Conservation (phyloP, 495 filamentous ascomycete genomes). For the Barbatosphaeria neglecta region DNA sequence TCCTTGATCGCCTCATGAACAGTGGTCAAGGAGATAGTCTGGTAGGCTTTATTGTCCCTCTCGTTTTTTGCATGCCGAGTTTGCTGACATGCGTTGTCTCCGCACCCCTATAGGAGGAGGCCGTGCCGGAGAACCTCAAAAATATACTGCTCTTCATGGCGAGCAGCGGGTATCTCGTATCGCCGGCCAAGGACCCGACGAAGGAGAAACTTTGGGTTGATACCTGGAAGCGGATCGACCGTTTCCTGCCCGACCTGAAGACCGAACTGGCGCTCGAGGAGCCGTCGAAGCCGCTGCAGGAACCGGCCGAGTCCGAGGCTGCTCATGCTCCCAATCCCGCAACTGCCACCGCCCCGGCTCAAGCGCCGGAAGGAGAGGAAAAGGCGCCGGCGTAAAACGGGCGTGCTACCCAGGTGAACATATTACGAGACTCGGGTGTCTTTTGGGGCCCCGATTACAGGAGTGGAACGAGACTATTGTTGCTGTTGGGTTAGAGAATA, state of each 20-base stretch:
- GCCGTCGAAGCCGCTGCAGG: background rate
- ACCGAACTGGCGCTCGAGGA: slow-evolving; percentile 38
- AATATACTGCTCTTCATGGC: slow-evolving; percentile 96
- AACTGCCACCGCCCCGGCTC: too few species aligned
- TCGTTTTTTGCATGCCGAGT: too few species aligned
- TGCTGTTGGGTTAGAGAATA: too few species aligned
- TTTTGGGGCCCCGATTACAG: too few species aligned
- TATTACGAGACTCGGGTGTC: too few species aligned
- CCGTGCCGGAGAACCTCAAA: slow-evolving; percentile 89
- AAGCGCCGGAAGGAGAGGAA: too few species aligned
- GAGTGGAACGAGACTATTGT: too few species aligned
- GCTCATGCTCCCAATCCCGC: too few species aligned
- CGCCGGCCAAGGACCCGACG: slow-evolving; percentile 49
- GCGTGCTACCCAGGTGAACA: too few species aligned
- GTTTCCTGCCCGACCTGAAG: slow-evolving; percentile 72
- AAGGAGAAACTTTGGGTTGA: slow-evolving; percentile 58
- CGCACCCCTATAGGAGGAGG: slow-evolving; percentile 74
- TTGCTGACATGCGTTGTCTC: slow-evolving; percentile 10
- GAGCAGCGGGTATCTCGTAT: slow-evolving; percentile 71
- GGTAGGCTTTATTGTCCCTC: slow-evolving; percentile 37
- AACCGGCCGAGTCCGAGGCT: too few species aligned
- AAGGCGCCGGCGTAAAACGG: too few species aligned
- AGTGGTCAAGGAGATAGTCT: slow-evolving; percentile 85
- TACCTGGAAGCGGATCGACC: slow-evolving; percentile 81
- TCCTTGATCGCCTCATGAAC: slow-evolving; percentile 94